Base-by-base conservation (phyloP, 2,329 filamentous ascomycete genomes). In the Penicillium sp. region DNA sequence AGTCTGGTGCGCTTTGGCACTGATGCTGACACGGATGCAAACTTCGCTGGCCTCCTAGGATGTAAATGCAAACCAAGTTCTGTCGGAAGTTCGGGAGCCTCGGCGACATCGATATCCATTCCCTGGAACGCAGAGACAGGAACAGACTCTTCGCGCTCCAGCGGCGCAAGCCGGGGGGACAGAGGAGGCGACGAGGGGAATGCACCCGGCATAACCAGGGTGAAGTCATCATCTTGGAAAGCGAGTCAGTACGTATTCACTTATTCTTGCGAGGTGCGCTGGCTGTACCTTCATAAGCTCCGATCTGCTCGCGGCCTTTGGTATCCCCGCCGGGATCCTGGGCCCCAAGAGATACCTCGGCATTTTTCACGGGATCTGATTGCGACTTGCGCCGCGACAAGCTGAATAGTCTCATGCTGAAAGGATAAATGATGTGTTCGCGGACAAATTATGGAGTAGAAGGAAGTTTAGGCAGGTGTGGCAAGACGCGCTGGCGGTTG, bases 21-120 rank as follows among this genome's bases (percentile, higher is more conserved):
- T 20, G 18, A 37, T 3, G 33, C 33, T 10, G 12, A 44, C 42
- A 9, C 47, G 49, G 25, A 52, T 37, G 42, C 33, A 37, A 23
- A 31, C 10, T 39, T 40, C 35, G 28, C 6, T 3, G 42, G 49
- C 32, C 44, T 32, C 44, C 46, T 37, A 8, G 58, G 58, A 20
- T 52, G 58, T 2, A 59, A 42, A 42, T 59, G 49, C 20, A 24
- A 33, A 5, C 52, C 56, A 28, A 60, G 53, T 6, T 60, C 58
- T 15, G 58, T 57, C 20, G 33, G 38, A 18, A 60, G 52, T n/a
- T 50, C 35, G 18, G 47, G 58, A 10, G 46, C 42, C 23, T 37
- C 25, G 7, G 38, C 25, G 20, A 42, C n/a, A 35, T 51, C 50
- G 15, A 54, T 28, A 20, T 53, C 50, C 44, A 55, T 46, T 2